Base-by-base conservation (phyloP, 2,329 filamentous ascomycete genomes). In the Blastomyces parvus region DNA sequence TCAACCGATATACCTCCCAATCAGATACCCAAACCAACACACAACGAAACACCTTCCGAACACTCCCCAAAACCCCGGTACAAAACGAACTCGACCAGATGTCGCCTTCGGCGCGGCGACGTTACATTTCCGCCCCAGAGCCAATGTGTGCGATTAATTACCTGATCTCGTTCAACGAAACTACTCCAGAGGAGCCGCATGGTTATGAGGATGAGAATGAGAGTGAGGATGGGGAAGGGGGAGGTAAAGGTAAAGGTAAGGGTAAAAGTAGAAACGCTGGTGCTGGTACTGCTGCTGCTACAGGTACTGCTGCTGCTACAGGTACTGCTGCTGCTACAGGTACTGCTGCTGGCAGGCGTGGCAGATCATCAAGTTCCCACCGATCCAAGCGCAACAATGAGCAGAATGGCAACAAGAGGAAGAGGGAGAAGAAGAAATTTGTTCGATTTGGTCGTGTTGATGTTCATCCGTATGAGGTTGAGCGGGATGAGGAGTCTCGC, bases 371-470 rank as follows among this genome's bases (percentile, higher is more conserved):
- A 19, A 27, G 36, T 9, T 27, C 42, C 59, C 2, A 9, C 5
- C 17, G n/a, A 5, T 9, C 42, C 53, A 52, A 25, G 27, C 25
- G 19, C 9, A 52, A 52, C 13, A 50, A 50, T 25, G 36, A 40
- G 7, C 8, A 46, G 36, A 50, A 30, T 25, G 46, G 61, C 1
- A 38, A 33, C 9, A 57, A 63, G 8, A 50, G 13, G 9, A 48
- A 40, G 7, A 11, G 19, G 17, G 40, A 44, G 36, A 63, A 61
- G 5, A 38, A 33, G 17, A 63, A 63, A 25, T 27, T 14, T 3
- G 62, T 63, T 14, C 44, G 59, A n/a, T 63, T 63, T 48, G 62
- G 61, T 38, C 44, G 46, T 36, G 36, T 63, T 19, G 62, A 63
- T 38, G 22, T 61, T 9, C 59, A 63, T 61, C 14, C 59, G 14